These are phyloP conservation scores for Saccharomycopsis babjevae DNA, from an alignment of 805 yeast genomes.

Conservation along the genomic window DNA sequence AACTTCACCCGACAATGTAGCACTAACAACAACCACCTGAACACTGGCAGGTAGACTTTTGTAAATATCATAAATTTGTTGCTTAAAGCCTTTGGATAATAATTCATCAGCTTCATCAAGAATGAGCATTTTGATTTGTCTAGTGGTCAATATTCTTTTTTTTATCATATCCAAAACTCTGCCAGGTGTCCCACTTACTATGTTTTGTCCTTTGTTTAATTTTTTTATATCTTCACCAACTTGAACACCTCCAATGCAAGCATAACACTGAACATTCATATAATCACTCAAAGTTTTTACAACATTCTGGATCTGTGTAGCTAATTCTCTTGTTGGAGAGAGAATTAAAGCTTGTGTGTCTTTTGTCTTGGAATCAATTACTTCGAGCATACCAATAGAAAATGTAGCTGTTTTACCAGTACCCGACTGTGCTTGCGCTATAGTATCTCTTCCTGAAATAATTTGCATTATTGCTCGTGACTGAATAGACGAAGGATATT, in stretches of 20 bases:
- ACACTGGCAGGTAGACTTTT: conserved; percentile 71
- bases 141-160: conserved; percentile 63
- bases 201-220: conserved; percentile 69
- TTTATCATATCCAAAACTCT: conserved; percentile 86
- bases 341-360: conserved; percentile 83
- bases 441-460: conserved; percentile 86
- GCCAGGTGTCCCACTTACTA: conserved; percentile 97
- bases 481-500: conserved; percentile 94
- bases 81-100: conserved; percentile 86
- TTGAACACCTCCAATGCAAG: conserved; percentile 89
- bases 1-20: conserved; percentile 88
- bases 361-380: conserved; percentile 59
- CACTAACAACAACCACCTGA: conserved; percentile 91
- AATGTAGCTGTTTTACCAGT: conserved; percentile 99
- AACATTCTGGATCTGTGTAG: conserved; percentile 85
- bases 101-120: conserved; percentile 97
- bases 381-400: conserved; percentile 87
- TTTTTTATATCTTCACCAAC: conserved; percentile 73
- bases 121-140: conserved; percentile 76
- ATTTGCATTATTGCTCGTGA: conserved; percentile 95
- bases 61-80: conserved; percentile 89
- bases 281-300: conserved; percentile 79
- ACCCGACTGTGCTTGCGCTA: conserved; percentile 99
- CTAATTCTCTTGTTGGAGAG: conserved; percentile 95
- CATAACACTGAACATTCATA: conserved; percentile 77